Conservation (phyloP, 2,329 filamentous ascomycete genomes). For the Arthrobotrys entomopaga region DNA sequence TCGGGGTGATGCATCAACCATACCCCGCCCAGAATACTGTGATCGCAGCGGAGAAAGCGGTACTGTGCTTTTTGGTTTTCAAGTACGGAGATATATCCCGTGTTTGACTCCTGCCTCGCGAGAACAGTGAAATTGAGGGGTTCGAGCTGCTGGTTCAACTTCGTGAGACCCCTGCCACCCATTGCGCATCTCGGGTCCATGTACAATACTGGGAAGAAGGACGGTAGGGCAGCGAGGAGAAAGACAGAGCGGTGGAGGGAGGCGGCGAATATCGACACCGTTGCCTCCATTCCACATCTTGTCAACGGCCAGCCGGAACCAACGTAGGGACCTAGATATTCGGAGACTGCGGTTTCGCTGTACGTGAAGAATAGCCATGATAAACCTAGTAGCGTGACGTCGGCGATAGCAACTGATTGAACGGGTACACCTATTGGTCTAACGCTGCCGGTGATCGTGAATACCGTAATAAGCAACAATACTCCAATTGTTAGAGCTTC, state of each 20-base stretch:
- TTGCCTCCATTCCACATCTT: slow-evolving; percentile 52
- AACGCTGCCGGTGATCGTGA: slow-evolving; percentile 36
- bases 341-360: slow-evolving; percentile 16
- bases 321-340: slow-evolving; percentile 27
- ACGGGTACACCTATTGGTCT: slow-evolving; percentile 38
- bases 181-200: slow-evolving; percentile 71
- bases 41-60: slow-evolving; percentile 88
- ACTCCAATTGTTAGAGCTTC: slow-evolving; percentile 64
- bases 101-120: slow-evolving; percentile 84
- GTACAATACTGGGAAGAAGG: slow-evolving; percentile 75
- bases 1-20: slow-evolving; percentile 71
- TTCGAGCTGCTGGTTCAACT: slow-evolving; percentile 73
- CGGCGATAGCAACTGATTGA: slow-evolving; percentile 19
- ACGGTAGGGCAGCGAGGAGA: slow-evolving; percentile 75
- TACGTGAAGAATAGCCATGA: slow-evolving; percentile 47
- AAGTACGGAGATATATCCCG: slow-evolving; percentile 90
- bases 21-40: slow-evolving; percentile 91
- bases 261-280: slow-evolving; percentile 33
- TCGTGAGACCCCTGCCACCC: slow-evolving; percentile 35
- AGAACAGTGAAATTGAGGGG: slow-evolving; percentile 77
- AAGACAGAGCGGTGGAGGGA: slow-evolving; percentile 74
- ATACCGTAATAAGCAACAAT: slow-evolving; percentile 34
- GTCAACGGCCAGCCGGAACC: slow-evolving; percentile 49
- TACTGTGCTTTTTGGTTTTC: slow-evolving; percentile 78
- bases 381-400: slow-evolving; percentile 26